phyloP scores from a whole-genome alignment of 1,284 basidiomycete genomes.

The Cystobasidium slooffiae region DNA sequence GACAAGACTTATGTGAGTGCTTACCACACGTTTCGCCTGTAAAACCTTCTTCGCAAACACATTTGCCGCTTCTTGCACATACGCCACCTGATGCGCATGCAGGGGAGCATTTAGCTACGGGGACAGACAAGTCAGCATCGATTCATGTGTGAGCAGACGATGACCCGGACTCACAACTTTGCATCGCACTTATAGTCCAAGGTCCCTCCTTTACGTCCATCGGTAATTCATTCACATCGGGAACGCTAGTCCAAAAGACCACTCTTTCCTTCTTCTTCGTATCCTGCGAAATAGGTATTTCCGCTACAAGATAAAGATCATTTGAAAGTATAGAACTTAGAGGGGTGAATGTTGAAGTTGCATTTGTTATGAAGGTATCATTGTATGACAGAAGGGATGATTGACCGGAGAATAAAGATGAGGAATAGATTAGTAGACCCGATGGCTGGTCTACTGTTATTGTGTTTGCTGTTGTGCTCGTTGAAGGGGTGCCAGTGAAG shows the following conservation, averaged over 20 bases:
- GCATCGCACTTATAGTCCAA: slow-evolving; percentile 36
- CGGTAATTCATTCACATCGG: slow-evolving; percentile 44
- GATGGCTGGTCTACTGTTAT: slow-evolving; percentile 39
- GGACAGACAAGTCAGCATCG: background rate
- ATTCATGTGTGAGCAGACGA: background rate
- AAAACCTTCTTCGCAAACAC: slow-evolving; percentile 72
- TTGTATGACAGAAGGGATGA: slow-evolving; percentile 39
- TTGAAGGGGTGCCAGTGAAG: slow-evolving; percentile 42
- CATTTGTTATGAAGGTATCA: slow-evolving; percentile 30
- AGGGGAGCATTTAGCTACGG: slow-evolving; percentile 47
- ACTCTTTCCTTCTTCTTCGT: slow-evolving; percentile 21
- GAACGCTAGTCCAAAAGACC: slow-evolving; percentile 48
- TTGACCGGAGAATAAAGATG: slow-evolving; percentile 45
- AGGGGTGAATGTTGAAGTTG: slow-evolving; percentile 37
- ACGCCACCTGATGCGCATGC: slow-evolving; percentile 71
- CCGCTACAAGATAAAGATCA: slow-evolving; percentile 41
- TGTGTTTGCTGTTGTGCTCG: slow-evolving; percentile 37
- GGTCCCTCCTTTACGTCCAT: slow-evolving; percentile 38
- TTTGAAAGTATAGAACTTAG: slow-evolving; percentile 44
- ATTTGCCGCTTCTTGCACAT: slow-evolving; percentile 70
- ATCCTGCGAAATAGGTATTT: slow-evolving; percentile 15
- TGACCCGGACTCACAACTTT: slow-evolving; percentile 28
- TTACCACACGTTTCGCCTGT: slow-evolving; percentile 68
- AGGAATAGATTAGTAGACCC: slow-evolving; percentile 45
- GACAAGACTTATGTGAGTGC: background rate